Evolutionary conservation across 805 yeast species (phyloP).

Genomic region (Kodamaea laetipori): DNA sequence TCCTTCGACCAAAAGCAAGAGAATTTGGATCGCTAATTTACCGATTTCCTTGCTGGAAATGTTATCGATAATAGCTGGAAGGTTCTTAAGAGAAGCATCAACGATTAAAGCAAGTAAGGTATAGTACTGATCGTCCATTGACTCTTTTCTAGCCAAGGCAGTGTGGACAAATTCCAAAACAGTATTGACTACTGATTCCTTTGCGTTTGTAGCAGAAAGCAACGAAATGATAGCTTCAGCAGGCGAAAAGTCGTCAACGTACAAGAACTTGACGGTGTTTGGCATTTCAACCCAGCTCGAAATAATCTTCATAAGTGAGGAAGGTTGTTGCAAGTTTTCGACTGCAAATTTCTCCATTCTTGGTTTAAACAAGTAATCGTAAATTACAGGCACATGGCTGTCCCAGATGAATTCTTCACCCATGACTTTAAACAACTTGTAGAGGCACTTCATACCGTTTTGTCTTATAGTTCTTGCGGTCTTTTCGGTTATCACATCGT

Average conservation of each 20-base stretch:
- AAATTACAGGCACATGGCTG: constrained; percentile 50
- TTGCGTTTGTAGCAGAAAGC: constrained; percentile 56
- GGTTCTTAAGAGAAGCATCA: constrained; percentile 51
- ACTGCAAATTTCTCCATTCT: constrained; percentile 66
- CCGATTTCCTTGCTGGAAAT: constrained; percentile 48
- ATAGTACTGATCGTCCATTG: constrained; percentile 43
- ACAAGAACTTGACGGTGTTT: constrained; percentile 52
- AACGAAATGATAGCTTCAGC: constrained; percentile 56
- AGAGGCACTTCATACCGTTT: constrained; percentile 64
- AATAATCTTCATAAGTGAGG: constrained; percentile 70
- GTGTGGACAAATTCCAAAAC: constrained; percentile 56
- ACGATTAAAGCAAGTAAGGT: constrained; percentile 59
- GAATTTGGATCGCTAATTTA: constrained; percentile 52
- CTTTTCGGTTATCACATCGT: constrained; percentile 32
- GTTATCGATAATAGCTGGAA: constrained; percentile 52
- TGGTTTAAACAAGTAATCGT: constrained; percentile 56
- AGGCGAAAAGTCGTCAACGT: constrained; percentile 57
- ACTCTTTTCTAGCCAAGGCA: constrained; percentile 44
- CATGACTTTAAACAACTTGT: constrained; percentile 54
- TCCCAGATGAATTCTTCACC: constrained; percentile 60
- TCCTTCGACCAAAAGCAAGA: constrained; percentile 56
- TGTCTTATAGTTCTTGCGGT: constrained; percentile 64
- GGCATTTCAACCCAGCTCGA: constrained; percentile 51
- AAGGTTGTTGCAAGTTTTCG: constrained; percentile 82
- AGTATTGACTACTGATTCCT: constrained; percentile 62